phyloP scores from a whole-genome alignment of 2,329 filamentous ascomycete genomes.

The Parasarocladium wereldwijsianum region DNA sequence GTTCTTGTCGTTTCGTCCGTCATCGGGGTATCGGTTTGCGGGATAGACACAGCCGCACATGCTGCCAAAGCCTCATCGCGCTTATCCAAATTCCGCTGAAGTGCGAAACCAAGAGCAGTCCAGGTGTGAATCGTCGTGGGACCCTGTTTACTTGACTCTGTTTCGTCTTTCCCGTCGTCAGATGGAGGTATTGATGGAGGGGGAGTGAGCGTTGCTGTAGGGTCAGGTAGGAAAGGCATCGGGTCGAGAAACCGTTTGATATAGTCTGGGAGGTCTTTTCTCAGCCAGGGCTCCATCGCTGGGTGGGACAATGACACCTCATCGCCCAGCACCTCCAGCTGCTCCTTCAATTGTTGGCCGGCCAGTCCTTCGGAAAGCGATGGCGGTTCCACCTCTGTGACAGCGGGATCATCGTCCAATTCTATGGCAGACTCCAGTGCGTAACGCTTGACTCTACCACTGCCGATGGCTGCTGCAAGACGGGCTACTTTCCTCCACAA shows the following conservation, averaged over 20 bases:
- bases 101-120: conserved; percentile 18
- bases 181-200: conserved; percentile 10
- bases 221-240: conserved; percentile 45
- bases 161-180: conserved; percentile 6
- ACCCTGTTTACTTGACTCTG: conserved; percentile 7
- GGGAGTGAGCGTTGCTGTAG: conserved; percentile 23
- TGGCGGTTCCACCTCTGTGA: conserved; percentile 46
- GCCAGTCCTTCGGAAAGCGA: conserved; percentile 49
- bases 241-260: conserved; percentile 44
- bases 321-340: conserved; percentile 38
- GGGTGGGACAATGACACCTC: conserved; percentile 44
- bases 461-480: conserved; percentile 42
- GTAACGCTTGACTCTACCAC: conserved; percentile 41
- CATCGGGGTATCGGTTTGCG: conserved; percentile 13
- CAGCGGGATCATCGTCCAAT: conserved; percentile 49
- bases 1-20: conserved; percentile 4
- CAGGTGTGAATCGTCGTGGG: conserved; percentile 15
- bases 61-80: conserved; percentile 13
- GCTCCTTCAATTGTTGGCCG: conserved; percentile 44
- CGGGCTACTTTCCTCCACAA: conserved; percentile 47
- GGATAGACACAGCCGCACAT: conserved; percentile 14
- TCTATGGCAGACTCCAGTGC: conserved; percentile 53
- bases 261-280: conserved; percentile 32
- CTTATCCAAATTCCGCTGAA: conserved; percentile 18
- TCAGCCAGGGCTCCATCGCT: conserved; percentile 40